Evolutionary conservation across 177 flowering plant genomes (phyloP).

Genomic region (Telopea speciosissima): DNA sequence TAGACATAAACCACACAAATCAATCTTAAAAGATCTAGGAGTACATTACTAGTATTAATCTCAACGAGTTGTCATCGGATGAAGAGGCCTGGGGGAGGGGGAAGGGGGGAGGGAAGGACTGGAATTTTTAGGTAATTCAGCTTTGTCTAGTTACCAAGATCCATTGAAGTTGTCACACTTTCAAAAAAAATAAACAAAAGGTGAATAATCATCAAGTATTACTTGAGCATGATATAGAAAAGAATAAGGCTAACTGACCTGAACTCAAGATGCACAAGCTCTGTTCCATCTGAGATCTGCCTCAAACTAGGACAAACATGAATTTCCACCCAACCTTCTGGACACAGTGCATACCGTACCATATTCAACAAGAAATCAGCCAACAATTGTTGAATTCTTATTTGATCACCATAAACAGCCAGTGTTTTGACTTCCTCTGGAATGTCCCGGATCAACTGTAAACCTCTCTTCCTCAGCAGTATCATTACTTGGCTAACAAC

Average conservation of each 20-base stretch:
- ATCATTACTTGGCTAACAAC: slow-evolving; percentile 94
- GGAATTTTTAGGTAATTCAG: neutral
- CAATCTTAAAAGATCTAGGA: too few species aligned
- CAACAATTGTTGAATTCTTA: slow-evolving; percentile 79
- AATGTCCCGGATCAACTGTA: slow-evolving; percentile 83
- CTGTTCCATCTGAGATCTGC: slow-evolving; percentile 39
- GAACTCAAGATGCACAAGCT: slow-evolving; percentile 57
- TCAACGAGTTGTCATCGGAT: too few species aligned
- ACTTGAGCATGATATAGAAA: neutral
- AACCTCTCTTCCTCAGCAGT: slow-evolving; percentile 63
- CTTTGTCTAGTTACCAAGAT: neutral
- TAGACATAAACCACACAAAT: neutral
- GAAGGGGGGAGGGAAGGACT: neutral
- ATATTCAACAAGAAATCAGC: slow-evolving; percentile 76
- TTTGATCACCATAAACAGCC: slow-evolving; percentile 78
- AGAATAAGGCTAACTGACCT: slow-evolving; percentile 36
- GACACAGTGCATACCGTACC: slow-evolving; percentile 74
- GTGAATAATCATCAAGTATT: neutral
- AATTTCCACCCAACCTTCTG: slow-evolving; percentile 93
- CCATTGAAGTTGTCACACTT: neutral
- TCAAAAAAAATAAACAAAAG: too few species aligned
- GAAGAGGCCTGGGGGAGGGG: too few species aligned
- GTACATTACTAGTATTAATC: too few species aligned
- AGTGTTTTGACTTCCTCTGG: slow-evolving; percentile 83
- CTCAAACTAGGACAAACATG: slow-evolving; percentile 64